Evolutionary conservation across 202 grass and related monocot species (phyloP).

Genomic region (Brachypodium distachyon): DNA sequence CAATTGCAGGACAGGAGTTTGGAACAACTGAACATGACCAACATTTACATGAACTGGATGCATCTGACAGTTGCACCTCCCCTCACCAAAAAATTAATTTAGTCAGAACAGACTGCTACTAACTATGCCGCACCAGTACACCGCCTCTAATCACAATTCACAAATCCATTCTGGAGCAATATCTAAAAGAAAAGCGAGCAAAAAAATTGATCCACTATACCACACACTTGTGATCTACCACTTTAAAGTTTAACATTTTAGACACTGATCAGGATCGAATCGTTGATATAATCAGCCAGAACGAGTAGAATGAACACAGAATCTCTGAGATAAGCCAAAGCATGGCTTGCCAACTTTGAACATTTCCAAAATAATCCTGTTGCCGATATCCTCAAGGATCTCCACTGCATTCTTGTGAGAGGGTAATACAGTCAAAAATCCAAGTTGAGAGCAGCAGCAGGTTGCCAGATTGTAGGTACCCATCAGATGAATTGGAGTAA

Average conservation of each 20-base stretch:
- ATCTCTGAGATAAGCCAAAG: neutral
- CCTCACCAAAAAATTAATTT: constrained; percentile 30
- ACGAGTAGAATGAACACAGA: neutral
- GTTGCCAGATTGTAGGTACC: constrained; percentile 4
- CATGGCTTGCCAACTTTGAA: constrained; percentile 3
- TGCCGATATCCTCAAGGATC: constrained; percentile 48
- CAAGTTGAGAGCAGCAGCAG: constrained; percentile 41
- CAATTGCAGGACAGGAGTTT: neutral
- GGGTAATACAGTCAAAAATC: constrained; percentile 16
- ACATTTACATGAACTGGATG: constrained; percentile 30
- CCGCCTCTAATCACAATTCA: constrained; percentile 31
- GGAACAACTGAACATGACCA: neutral
- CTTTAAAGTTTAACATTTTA: neutral
- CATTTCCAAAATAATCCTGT: constrained; percentile 35
- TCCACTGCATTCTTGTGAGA: constrained; percentile 8
- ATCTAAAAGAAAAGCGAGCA: neutral
- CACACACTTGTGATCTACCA: neutral
- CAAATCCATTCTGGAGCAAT: constrained; percentile 27
- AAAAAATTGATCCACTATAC: constrained; percentile 30
- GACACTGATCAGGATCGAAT: neutral
- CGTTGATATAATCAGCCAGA: neutral
- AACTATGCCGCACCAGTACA: constrained; percentile 23
- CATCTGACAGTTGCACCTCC: neutral
- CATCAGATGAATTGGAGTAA: neutral
- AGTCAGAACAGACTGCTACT: constrained; percentile 25